Evolutionary conservation across 2,329 filamentous ascomycete genomes (phyloP).

Genomic region (Colletotrichum karsti): DNA sequence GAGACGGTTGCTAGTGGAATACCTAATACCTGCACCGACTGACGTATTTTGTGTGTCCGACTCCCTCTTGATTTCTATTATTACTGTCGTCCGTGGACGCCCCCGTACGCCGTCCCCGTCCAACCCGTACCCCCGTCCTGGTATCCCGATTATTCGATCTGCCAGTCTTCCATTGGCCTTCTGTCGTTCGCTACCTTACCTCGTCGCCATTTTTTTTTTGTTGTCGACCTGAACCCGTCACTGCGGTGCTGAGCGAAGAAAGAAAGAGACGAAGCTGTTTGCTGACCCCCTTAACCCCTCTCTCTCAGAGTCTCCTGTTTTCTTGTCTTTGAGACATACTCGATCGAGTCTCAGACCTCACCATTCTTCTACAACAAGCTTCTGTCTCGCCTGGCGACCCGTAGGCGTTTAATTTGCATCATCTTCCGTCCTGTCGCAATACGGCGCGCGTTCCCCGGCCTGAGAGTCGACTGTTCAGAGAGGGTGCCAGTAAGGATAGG

Average conservation of each 20-base stretch:
- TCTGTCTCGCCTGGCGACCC: conserved; percentile 10
- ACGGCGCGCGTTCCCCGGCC: conserved; percentile 13
- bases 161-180: neutral
- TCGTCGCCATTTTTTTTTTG: neutral
- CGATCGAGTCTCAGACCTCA: conserved; percentile 21
- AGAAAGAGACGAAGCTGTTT: no score
- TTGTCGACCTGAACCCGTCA: neutral
- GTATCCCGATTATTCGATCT: conserved; percentile 17
- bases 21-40: neutral
- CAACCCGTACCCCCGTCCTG: neutral
- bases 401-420: conserved; percentile 21
- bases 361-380: conserved; percentile 4
- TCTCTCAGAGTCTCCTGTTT: neutral
- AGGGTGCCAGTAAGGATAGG: neutral
- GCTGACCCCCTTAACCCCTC: no score
- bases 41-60: conserved; percentile 7
- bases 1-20: neutral
- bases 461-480: neutral
- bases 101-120: neutral
- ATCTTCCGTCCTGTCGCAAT: conserved; percentile 11
- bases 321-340: conserved; percentile 3
- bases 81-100: conserved; percentile 1
- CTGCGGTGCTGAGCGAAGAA: neutral
- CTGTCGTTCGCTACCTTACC: neutral
- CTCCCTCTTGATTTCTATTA: conserved; percentile 23